Conservation (phyloP, 257 asterid genomes). For the Paulownia fortunei region DNA sequence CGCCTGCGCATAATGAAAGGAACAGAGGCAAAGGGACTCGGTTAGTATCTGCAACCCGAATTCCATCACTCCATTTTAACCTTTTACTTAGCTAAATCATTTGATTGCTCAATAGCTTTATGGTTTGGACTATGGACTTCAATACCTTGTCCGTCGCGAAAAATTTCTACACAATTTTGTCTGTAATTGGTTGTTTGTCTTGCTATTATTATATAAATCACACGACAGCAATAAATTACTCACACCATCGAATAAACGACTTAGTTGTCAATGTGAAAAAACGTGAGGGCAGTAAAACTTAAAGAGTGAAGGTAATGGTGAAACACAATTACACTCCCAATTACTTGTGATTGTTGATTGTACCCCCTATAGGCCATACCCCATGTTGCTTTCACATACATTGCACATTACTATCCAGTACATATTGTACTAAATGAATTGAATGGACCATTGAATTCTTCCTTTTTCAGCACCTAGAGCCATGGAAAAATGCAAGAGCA, state of each 20-base stretch:
- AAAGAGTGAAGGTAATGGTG: background rate
- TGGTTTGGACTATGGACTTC: no score
- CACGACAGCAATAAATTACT: no score
- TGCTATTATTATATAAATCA: no score
- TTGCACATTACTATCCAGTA: background rate
- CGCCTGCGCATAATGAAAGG: conserved; percentile 74
- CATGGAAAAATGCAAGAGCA: conserved; percentile 66
- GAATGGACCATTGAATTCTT: conserved; percentile 11
- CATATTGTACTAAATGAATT: conserved; percentile 14
- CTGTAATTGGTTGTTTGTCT: no score
- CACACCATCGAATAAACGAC: no score
- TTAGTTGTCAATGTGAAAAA: no score
- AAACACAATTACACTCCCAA: background rate
- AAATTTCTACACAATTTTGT: no score
- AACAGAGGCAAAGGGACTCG: conserved; percentile 69
- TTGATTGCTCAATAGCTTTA: no score
- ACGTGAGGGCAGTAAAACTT: background rate
- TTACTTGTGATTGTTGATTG: background rate
- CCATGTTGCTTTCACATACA: conserved; percentile 16
- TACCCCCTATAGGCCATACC: conserved; percentile 13
- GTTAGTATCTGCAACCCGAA: conserved; percentile 39
- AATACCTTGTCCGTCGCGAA: background rate
- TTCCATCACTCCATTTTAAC: background rate
- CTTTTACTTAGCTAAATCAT: background rate
- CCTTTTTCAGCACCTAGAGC: conserved; percentile 60